A percentile compares a stretch with the other conserved stretches of the same genome.
phyloP scores from a whole-genome alignment of 2,329 filamentous ascomycete species.

The Aspergillus melleus region DNA sequence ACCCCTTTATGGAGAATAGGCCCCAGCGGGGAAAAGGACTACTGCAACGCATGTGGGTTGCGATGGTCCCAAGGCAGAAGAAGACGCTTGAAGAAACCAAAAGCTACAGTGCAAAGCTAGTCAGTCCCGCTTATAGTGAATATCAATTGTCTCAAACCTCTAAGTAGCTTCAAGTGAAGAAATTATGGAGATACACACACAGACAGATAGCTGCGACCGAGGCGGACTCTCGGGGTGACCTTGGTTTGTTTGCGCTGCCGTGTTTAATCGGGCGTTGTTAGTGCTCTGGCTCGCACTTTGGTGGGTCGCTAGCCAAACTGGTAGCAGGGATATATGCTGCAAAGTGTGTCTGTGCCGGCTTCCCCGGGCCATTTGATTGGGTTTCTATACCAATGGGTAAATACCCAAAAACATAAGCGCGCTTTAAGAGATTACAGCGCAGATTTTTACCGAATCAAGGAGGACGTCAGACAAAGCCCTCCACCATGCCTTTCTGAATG shows the following conservation, averaged over 20 bases:
- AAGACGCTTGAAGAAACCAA: neutral
- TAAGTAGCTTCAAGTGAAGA: neutral
- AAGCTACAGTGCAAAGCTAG: neutral
- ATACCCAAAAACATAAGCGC: neutral
- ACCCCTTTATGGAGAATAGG: neutral
- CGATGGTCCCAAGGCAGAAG: neutral
- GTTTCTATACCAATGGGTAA: neutral
- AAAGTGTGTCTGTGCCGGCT: neutral
- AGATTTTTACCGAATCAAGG: neutral
- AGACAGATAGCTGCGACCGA: neutral
- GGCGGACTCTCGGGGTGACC: neutral
- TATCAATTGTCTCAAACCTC: neutral
- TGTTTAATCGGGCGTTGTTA: neutral
- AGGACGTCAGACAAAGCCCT: neutral
- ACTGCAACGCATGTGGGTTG: slow-evolving; percentile 1
- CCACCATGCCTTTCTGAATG: neutral
- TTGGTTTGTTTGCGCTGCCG: neutral
- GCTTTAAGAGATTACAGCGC: neutral
- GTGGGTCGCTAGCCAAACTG: neutral
- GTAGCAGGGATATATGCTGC: neutral
- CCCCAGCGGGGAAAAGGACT: neutral
- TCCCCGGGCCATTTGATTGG: neutral
- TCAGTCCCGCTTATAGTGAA: neutral
- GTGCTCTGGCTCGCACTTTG: neutral
- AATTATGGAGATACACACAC: neutral